Percentiles rank a stretch among this genome's conserved stretches.
Conservation (phyloP, 371 early-diverging fungal species). For the Dentiscutata heterogama region DNA sequence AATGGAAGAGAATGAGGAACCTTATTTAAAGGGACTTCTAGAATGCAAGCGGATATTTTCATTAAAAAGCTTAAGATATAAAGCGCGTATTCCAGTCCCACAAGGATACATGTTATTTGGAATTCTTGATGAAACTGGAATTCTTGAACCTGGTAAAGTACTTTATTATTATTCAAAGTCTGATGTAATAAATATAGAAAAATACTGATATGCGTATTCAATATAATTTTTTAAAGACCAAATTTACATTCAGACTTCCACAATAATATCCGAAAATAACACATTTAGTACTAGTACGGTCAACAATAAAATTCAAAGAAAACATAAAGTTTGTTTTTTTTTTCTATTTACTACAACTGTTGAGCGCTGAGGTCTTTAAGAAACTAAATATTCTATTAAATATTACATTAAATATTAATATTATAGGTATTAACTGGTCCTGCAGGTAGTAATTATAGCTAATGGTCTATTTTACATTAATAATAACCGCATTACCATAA, state of each 20-base stretch:
- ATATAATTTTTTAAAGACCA: constrained; percentile 52
- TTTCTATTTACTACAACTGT: too few species aligned
- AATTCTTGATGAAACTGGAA: constrained; percentile 79
- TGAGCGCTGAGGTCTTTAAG: too few species aligned
- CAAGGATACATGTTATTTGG: constrained; percentile 80
- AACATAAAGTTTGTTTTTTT: constrained; percentile 18
- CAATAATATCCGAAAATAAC: constrained; percentile 29
- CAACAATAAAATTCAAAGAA: not conserved
- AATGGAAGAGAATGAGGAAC: constrained; percentile 64
- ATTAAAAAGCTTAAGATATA: constrained; percentile 73
- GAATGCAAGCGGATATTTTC: constrained; percentile 63
- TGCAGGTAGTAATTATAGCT: not conserved
- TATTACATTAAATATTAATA: too few species aligned
- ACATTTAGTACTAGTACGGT: not conserved
- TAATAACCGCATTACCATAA: not conserved
- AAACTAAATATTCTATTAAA: too few species aligned
- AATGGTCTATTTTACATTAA: not conserved
- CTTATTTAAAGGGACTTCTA: constrained; percentile 66
- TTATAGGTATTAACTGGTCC: not conserved
- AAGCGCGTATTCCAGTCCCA: constrained; percentile 74
- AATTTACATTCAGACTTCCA: constrained; percentile 72
- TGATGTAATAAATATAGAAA: not conserved
- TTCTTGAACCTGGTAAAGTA: constrained; percentile 60
- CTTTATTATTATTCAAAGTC: not conserved
- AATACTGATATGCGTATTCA: not conserved